phyloP scores from a whole-genome alignment of 106 monocot genomes.

The Xerophyta viscosa region DNA sequence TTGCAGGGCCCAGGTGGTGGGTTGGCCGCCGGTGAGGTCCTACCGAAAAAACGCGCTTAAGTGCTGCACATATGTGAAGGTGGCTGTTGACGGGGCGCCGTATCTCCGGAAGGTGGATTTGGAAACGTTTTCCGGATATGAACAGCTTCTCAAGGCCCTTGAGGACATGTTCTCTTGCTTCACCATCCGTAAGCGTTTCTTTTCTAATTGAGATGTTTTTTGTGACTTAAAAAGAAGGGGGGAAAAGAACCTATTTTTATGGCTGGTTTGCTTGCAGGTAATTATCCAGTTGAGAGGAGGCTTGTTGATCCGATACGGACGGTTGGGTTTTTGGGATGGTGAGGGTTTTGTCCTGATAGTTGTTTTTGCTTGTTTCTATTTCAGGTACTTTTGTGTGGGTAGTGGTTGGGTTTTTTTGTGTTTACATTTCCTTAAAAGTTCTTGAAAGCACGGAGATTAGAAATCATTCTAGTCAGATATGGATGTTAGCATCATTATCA shows the following conservation, averaged over 20 bases:
- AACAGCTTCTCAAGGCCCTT: constrained; percentile 52
- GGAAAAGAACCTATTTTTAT: no score
- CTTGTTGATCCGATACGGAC: constrained; percentile 87
- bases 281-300: constrained; percentile 38
- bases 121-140: constrained; percentile 58
- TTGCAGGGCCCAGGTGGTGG: constrained; percentile 83
- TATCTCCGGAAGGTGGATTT: constrained; percentile 93
- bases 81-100: constrained; percentile 88
- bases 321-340: no score
- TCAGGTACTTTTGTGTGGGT: no score
- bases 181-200: constrained; percentile 39
- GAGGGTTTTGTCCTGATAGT: constrained; percentile 75
- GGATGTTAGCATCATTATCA: no score
- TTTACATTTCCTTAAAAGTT: no score
- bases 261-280: not conserved
- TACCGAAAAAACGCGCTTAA: constrained; percentile 63
- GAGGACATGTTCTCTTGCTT: constrained; percentile 88
- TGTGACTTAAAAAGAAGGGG: no score
- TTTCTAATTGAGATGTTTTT: no score
- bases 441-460: no score
- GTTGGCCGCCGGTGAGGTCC: constrained; percentile 93
- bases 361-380: no score
- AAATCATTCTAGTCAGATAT: no score
- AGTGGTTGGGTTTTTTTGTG: no score
- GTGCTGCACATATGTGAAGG: constrained; percentile 74